Base-by-base conservation (phyloP, 192 early-diverging fungal species). In the Coemansia interrupta region DNA sequence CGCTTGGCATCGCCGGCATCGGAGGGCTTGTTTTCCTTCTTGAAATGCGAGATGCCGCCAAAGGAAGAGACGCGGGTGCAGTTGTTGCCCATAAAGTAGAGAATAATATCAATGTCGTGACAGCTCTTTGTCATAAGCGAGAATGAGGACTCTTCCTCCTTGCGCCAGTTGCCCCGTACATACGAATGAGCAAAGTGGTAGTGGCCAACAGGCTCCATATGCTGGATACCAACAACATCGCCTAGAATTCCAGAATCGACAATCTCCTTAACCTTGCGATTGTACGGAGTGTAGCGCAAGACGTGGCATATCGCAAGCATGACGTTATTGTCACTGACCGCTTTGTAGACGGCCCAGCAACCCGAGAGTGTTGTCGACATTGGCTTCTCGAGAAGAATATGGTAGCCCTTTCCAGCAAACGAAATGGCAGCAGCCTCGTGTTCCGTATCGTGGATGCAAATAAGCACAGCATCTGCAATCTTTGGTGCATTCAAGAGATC, bases 311-410 rank as follows among this genome's bases (percentile, higher is more conserved):
- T 58, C 20, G 73, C 78, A 55, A 81, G 65, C 17, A 78, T 69
- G 12, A 83, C 75, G 7, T 55, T 56, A 32, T 65, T 72, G 12
- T 52, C 58, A 30, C 64, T 52, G 24, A 73, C 83, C 10, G 83
- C 83, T 14, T 58, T 38, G 5, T 70, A 62, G 38, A 88, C 86
- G 12, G 51, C 47, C 24, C 57, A 44, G 56, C 87, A 89, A 29
- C 85, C 82, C 11, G 58, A 49, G 14, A 81, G 44, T 1, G 64
- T 69, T 5, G 72, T 64, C 2, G 87, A 77, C 83, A 89, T 84
- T 8, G 87, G 87, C 54, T 89, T 89, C 68, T 89, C 87, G 43
- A 83, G 69, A 55, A 89, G 49, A 19, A 89, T 84, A 53, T 86
- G 77, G 60, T 86, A 86, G 7, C 80, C 78, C 26, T 64, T 52